These are phyloP conservation scores for Ogataea chonburiensis DNA, from an alignment of 805 yeast species.

Conservation along the genomic window DNA sequence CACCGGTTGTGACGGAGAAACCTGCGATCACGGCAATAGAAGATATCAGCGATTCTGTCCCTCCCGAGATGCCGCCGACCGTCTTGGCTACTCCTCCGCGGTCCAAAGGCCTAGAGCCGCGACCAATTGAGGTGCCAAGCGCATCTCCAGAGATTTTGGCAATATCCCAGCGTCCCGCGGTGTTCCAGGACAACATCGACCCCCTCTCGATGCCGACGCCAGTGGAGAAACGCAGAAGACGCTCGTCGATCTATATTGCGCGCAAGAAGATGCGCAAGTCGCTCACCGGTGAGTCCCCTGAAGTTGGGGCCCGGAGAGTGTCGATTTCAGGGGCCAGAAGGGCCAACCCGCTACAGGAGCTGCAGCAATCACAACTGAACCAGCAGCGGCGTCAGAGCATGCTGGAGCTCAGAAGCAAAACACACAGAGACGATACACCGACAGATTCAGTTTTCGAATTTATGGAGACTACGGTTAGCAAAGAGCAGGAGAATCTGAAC, in stretches of 20 bases:
- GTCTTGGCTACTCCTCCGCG: slow-evolving; percentile 17
- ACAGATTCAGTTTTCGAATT: slow-evolving; percentile 21
- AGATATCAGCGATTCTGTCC: background rate
- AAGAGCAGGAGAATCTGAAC: slow-evolving; percentile 18
- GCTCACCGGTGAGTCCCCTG: slow-evolving; percentile 8
- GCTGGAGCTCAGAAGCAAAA: slow-evolving; percentile 2
- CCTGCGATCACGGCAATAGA: background rate
- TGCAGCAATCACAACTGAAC: slow-evolving; percentile 12
- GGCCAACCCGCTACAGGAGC: slow-evolving; percentile 12
- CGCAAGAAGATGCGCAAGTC: slow-evolving; percentile 69
- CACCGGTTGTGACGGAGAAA: slow-evolving; percentile 1
- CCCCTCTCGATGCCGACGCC: slow-evolving; percentile 27
- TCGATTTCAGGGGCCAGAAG: slow-evolving; percentile 6
- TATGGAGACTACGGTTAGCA: slow-evolving; percentile 12
- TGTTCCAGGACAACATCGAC: slow-evolving; percentile 22
- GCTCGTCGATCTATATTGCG: slow-evolving; percentile 61
- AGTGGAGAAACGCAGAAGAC: slow-evolving; percentile 44
- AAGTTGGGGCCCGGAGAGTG: slow-evolving; percentile 2
- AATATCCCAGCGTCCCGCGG: slow-evolving; percentile 1
- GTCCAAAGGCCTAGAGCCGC: slow-evolving; percentile 5
- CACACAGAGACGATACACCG: slow-evolving; percentile 6
- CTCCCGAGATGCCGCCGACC: background rate
- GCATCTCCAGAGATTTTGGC: slow-evolving; percentile 20
- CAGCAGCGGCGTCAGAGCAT: slow-evolving; percentile 12
- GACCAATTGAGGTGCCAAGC: slow-evolving; percentile 17